A percentile compares a stretch with the other conserved stretches of the same genome.
phyloP scores from a whole-genome alignment of 169 alveolate genomes.

The Plasmodium billcollinsi region DNA sequence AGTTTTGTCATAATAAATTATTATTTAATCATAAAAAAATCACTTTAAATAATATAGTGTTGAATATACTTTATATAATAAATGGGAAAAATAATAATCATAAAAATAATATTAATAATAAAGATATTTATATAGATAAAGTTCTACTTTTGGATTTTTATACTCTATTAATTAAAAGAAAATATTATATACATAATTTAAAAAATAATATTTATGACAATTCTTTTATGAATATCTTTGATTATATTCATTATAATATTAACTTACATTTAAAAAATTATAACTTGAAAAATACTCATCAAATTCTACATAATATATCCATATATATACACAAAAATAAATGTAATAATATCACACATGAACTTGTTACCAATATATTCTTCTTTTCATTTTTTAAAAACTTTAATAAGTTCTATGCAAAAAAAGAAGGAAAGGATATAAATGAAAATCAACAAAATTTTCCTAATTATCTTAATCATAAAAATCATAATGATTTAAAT shows the following conservation, averaged over 20 bases:
- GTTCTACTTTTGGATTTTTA: constrained; percentile 24
- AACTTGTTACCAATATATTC: constrained; percentile 32
- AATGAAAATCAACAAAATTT: neutral
- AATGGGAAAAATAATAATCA: neutral
- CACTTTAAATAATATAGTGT: neutral
- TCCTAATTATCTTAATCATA: neutral
- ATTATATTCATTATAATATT: constrained; percentile 46
- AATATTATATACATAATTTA: constrained; percentile 22
- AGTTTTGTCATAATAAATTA: no score
- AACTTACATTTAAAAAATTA: constrained; percentile 22
- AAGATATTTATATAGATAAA: constrained; percentile 45
- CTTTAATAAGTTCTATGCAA: constrained; percentile 11
- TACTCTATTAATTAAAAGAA: constrained; percentile 18
- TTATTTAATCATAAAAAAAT: no score
- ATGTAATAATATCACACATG: constrained; percentile 11
- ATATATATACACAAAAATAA: constrained; percentile 42
- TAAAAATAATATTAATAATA: neutral
- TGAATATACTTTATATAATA: constrained; percentile 11
- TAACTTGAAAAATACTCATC: constrained; percentile 23
- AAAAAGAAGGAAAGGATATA: neutral
- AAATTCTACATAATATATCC: constrained; percentile 16
- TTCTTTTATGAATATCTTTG: constrained; percentile 26
- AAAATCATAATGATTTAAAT: neutral
- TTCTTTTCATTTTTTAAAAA: constrained; percentile 21
- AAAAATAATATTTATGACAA: constrained; percentile 32